These are phyloP conservation scores for Phaffia australis DNA, from an alignment of 768 basidiomycete genomes.

Conservation along the genomic window DNA sequence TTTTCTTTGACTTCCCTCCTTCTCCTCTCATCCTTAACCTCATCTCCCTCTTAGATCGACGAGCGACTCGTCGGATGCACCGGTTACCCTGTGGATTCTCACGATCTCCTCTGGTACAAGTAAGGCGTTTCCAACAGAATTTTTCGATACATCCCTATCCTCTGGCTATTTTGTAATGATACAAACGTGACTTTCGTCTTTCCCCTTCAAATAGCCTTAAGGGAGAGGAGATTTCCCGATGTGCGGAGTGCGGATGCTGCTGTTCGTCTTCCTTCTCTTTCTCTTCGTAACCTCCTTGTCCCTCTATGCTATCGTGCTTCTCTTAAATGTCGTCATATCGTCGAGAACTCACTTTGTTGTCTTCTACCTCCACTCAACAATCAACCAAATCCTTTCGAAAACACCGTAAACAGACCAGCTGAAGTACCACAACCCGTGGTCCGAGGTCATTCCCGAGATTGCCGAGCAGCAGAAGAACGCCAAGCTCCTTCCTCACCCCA, in stretches of 20 bases:
- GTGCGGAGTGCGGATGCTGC: slow-evolving; percentile 11
- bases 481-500: slow-evolving; percentile 6
- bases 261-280: not conserved
- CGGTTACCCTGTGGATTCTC: slow-evolving; percentile 86
- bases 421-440: slow-evolving; percentile 26
- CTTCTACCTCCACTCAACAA: not conserved
- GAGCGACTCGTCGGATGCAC: slow-evolving; percentile 88
- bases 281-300: not conserved
- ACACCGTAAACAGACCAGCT: slow-evolving; percentile 13
- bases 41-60: slow-evolving; percentile 47
- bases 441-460: slow-evolving; percentile 22
- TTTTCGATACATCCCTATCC: not conserved
- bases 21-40: not conserved
- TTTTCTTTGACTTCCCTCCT: not conserved
- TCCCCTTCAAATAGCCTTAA: not conserved
- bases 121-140: not conserved
- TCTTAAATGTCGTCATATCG: not conserved
- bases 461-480: slow-evolving; percentile 14
- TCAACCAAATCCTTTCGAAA: too few relatives aligned
- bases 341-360: not conserved
- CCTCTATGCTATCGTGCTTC: not conserved
- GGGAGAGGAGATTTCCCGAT: not conserved
- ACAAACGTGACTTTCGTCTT: not conserved
- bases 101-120: slow-evolving; percentile 79
- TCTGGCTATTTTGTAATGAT: not conserved